These are phyloP conservation scores for Myriosclerotinia scirpicola DNA, from an alignment of 2,329 filamentous ascomycete genomes.

Conservation along the genomic window DNA sequence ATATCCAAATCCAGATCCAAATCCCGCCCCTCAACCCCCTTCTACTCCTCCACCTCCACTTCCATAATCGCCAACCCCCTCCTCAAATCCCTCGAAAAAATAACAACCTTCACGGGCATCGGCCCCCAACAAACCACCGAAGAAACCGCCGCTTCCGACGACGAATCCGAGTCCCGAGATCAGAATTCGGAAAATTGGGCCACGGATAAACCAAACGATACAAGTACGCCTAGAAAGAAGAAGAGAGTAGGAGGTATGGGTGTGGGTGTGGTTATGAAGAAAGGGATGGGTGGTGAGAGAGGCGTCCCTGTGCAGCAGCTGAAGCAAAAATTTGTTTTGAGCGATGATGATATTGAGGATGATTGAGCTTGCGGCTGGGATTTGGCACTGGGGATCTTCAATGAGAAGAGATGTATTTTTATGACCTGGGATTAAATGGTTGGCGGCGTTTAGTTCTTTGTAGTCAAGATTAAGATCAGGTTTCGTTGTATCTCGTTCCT, in stretches of 20 bases:
- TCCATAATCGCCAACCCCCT: not conserved
- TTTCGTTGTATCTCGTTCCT: not conserved
- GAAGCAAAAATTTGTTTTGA: constrained; percentile 68
- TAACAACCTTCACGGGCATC: constrained; percentile 14
- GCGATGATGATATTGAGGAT: constrained; percentile 85
- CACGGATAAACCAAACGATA: constrained; percentile 58
- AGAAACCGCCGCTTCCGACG: constrained; percentile 45
- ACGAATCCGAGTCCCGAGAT: not conserved
- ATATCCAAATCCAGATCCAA: constrained; percentile 49
- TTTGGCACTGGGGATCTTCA: not conserved
- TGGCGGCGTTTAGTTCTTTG: not conserved
- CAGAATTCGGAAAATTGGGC: constrained; percentile 53
- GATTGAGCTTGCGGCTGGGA: constrained; percentile 28
- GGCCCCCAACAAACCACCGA: constrained; percentile 30
- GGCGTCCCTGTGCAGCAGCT: constrained; percentile 29
- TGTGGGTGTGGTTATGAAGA: constrained; percentile 36
- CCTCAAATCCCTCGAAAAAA: constrained; percentile 7
- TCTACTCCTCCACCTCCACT: constrained; percentile 16
- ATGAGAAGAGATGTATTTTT: not conserved
- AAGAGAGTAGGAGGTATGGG: constrained; percentile 25
- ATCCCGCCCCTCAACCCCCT: not conserved
- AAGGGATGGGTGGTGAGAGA: constrained; percentile 27
- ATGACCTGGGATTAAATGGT: not conserved
- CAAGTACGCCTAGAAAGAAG: constrained; percentile 50
- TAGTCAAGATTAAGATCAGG: not conserved